phyloP scores from a whole-genome alignment of 345 rosid genomes.

The Eutrema heterophyllum region DNA sequence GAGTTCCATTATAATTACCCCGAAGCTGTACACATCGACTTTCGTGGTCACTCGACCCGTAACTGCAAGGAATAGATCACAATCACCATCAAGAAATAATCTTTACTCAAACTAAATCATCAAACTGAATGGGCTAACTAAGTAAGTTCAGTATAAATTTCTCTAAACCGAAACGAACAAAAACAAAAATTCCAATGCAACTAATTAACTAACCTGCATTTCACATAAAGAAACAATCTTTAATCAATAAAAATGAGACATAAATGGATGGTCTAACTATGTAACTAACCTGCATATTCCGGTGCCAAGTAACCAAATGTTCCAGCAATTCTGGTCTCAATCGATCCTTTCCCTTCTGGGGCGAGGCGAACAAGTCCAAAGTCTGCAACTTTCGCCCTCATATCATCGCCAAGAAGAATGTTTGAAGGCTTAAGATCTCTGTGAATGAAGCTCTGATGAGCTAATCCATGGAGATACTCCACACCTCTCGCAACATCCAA shows the following conservation, averaged over 20 bases:
- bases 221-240: neutral
- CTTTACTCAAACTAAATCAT: neutral
- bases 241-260: neutral
- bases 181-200: neutral
- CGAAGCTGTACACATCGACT: constrained; percentile 83
- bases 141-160: too few species aligned
- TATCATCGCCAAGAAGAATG: constrained; percentile 85
- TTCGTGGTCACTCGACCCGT: constrained; percentile 96
- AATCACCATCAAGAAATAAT: constrained; percentile 4
- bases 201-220: neutral
- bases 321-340: constrained; percentile 86
- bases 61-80: constrained; percentile 40
- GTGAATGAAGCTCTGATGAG: constrained; percentile 91
- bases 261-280: neutral
- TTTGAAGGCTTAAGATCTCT: constrained; percentile 89
- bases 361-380: constrained; percentile 93
- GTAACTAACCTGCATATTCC: constrained; percentile 72
- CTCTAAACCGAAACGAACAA: neutral
- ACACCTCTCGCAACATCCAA: constrained; percentile 94
- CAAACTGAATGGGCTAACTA: neutral
- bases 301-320: constrained; percentile 97
- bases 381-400: constrained; percentile 89
- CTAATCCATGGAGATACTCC: constrained; percentile 83
- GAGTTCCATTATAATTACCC: constrained; percentile 90
- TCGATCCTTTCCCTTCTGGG: constrained; percentile 77